Percentiles rank a stretch among this genome's conserved stretches.
phyloP scores from a whole-genome alignment of 805 yeast genomes.

The Torulaspora microellipsoides region DNA sequence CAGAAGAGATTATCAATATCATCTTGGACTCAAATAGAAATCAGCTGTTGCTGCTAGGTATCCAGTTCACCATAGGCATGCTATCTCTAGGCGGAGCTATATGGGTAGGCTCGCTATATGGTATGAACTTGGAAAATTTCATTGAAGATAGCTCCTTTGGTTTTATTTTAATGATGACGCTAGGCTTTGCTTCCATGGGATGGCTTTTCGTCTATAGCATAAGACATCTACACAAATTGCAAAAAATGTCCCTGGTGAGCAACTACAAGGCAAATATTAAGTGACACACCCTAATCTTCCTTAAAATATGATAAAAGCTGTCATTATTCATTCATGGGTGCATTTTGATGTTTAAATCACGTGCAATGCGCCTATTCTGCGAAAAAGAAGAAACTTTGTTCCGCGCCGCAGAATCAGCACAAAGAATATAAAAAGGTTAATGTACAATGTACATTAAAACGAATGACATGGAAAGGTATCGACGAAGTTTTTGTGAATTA shows the following conservation, averaged over 20 bases:
- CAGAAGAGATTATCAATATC: constrained; percentile 92
- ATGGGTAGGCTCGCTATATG: constrained; percentile 81
- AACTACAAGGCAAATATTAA: constrained; percentile 13
- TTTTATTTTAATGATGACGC: constrained; percentile 45
- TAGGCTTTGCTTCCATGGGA: constrained; percentile 41
- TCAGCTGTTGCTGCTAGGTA: constrained; percentile 81
- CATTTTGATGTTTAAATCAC: too few relatives aligned
- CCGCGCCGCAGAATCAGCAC: too few relatives aligned
- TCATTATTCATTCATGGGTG: too few relatives aligned
- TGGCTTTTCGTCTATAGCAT: constrained; percentile 51
- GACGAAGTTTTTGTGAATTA: not conserved
- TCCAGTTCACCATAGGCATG: constrained; percentile 77
- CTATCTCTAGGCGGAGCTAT: constrained; percentile 77
- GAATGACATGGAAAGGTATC: not conserved
- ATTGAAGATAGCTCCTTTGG: constrained; percentile 80
- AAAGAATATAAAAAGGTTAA: too few relatives aligned
- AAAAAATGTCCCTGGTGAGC: constrained; percentile 67
- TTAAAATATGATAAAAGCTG: too few relatives aligned
- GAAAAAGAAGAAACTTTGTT: too few relatives aligned
- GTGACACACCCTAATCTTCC: too few relatives aligned
- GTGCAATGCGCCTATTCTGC: too few relatives aligned
- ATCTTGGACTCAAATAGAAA: constrained; percentile 91
- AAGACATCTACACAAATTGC: constrained; percentile 56
- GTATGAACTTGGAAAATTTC: constrained; percentile 92
- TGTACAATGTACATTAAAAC: too few relatives aligned